A percentile compares a stretch with the other conserved stretches of the same genome.
Conservation (phyloP, 2,329 filamentous ascomycete species). For the Nannizzia gypsea region DNA sequence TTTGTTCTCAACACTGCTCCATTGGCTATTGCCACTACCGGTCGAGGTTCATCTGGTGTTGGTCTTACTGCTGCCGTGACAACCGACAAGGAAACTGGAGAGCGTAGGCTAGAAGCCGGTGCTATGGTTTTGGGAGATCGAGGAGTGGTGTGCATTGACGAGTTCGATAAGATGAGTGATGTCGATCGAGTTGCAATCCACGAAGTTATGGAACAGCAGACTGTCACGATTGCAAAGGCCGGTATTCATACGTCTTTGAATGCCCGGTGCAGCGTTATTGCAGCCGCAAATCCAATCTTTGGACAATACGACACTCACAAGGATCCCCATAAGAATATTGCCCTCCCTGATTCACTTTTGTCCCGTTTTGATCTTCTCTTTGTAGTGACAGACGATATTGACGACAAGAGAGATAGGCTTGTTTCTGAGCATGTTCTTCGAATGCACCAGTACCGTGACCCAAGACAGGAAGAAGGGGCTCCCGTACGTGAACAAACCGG, state of each 20-base stretch:
- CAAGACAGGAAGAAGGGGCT: slow-evolving; percentile 85
- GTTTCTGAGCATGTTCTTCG: slow-evolving; percentile 93
- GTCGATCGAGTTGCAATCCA: slow-evolving; percentile 96
- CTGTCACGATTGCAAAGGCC: slow-evolving; percentile 95
- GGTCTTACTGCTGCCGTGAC: slow-evolving; percentile 96
- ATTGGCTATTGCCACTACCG: slow-evolving; percentile 90
- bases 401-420: slow-evolving; percentile 79
- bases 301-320: slow-evolving; percentile 98
- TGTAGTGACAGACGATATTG: slow-evolving; percentile 95
- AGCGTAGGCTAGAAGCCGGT: slow-evolving; percentile 86
- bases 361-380: slow-evolving; percentile 98
- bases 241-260: slow-evolving; percentile 97
- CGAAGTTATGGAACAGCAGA: slow-evolving; percentile 99
- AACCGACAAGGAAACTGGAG: slow-evolving; percentile 92
- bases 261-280: slow-evolving; percentile 89
- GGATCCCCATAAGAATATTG: slow-evolving; percentile 97
- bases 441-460: slow-evolving; percentile 91
- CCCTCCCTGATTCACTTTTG: slow-evolving; percentile 84
- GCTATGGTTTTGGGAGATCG: slow-evolving; percentile 97
- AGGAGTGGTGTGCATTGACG: slow-evolving; percentile 96
- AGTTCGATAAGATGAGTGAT: slow-evolving; percentile 99
- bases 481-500: slow-evolving; percentile 79
- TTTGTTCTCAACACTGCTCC: slow-evolving; percentile 97
- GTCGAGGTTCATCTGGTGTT: slow-evolving; percentile 90
- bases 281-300: slow-evolving; percentile 93